A percentile compares a stretch with the other conserved stretches of the same genome.
phyloP scores from a whole-genome alignment of 306 rosid species.

The Boehmeria nivea region DNA sequence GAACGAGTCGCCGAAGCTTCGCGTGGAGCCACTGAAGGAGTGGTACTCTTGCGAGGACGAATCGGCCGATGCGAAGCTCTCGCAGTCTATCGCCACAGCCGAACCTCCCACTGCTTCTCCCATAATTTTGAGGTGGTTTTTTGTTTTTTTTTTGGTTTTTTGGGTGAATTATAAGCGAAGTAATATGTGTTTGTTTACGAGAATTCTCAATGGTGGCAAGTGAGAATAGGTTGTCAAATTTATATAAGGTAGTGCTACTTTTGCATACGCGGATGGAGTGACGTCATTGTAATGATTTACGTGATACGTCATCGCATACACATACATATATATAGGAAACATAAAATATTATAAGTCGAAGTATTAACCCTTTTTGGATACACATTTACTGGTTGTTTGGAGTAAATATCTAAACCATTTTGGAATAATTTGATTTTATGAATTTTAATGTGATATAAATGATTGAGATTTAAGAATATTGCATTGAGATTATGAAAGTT shows the following conservation, averaged over 20 bases:
- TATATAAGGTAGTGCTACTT: background rate
- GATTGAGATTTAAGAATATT: too few relatives aligned
- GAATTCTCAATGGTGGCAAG: background rate
- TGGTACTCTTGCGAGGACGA: background rate
- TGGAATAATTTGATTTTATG: too few relatives aligned
- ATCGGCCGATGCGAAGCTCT: background rate
- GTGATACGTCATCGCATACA: background rate
- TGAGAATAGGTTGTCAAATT: background rate
- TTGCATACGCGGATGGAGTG: background rate
- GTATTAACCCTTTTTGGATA: too few relatives aligned
- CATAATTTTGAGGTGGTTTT: background rate
- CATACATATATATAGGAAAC: background rate
- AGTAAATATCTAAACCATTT: too few relatives aligned
- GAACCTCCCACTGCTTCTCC: constrained; percentile 1
- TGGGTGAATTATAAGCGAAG: background rate
- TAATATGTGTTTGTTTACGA: background rate
- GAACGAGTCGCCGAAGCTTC: background rate
- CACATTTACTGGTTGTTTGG: too few relatives aligned
- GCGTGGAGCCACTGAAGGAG: background rate
- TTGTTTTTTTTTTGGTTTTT: background rate
- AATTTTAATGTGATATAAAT: too few relatives aligned
- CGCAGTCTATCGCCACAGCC: background rate
- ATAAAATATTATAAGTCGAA: too few relatives aligned
- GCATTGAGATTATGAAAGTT: too few relatives aligned
- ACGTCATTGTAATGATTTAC: background rate